phyloP scores from a whole-genome alignment of 441 rosid species.

The Populus hybrid region DNA sequence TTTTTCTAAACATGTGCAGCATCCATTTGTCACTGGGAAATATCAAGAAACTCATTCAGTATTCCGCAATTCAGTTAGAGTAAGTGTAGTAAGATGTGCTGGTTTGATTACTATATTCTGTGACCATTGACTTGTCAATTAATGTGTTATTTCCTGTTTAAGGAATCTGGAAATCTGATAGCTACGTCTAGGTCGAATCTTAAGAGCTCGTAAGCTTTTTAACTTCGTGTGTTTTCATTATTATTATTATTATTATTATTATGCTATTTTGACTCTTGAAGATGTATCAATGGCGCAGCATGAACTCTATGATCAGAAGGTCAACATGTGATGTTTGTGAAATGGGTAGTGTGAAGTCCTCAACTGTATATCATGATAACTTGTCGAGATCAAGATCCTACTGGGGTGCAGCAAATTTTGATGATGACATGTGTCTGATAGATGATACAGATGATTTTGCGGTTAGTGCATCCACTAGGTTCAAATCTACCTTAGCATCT shows the following conservation, averaged over 20 bases:
- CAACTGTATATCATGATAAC: constrained; percentile 40
- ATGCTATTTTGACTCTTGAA: constrained; percentile 21
- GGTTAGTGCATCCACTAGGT: constrained; percentile 42
- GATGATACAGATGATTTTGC: constrained; percentile 71
- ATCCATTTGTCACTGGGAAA: constrained; percentile 70
- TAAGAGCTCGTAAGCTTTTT: constrained; percentile 32
- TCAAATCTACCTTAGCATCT: constrained; percentile 50
- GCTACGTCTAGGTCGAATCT: constrained; percentile 39
- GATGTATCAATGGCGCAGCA: constrained; percentile 35
- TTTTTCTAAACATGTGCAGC: constrained; percentile 49
- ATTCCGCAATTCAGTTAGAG: constrained; percentile 31
- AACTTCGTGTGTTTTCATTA: constrained; percentile 3
- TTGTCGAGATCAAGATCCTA: constrained; percentile 27
- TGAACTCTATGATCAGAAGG: constrained; percentile 41
- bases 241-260: too few relatives aligned
- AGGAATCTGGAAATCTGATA: constrained; percentile 45
- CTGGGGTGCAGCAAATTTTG: constrained; percentile 32
- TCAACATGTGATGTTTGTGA: constrained; percentile 57
- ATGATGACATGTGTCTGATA: constrained; percentile 77
- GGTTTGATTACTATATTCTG: constrained; percentile 18
- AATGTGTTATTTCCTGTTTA: constrained; percentile 9
- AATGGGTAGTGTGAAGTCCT: constrained; percentile 53
- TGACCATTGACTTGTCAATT: constrained; percentile 9
- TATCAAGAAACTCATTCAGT: constrained; percentile 44
- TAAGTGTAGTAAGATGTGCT: constrained; percentile 23